Conservation (phyloP, 805 yeast species). For the Komagataella mondaviorum region DNA sequence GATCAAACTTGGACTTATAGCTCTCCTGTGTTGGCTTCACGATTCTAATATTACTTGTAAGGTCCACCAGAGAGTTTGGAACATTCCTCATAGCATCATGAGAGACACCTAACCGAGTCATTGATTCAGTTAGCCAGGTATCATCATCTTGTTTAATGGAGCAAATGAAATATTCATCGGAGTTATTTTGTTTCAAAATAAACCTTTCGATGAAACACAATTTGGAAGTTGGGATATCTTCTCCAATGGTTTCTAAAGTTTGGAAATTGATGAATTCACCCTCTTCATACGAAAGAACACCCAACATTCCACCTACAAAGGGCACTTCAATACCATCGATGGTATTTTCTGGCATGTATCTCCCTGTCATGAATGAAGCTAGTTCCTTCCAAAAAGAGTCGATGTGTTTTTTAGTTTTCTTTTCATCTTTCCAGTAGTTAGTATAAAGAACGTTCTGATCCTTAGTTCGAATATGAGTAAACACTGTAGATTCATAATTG, state of each 20-base stretch:
- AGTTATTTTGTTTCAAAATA: slow-evolving; percentile 37
- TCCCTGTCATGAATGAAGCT: slow-evolving; percentile 31
- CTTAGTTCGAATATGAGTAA: slow-evolving; percentile 48
- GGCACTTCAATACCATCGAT: slow-evolving; percentile 28
- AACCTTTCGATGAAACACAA: slow-evolving; percentile 58
- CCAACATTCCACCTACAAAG: slow-evolving; percentile 85
- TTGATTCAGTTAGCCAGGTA: slow-evolving; percentile 20
- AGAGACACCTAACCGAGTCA: slow-evolving; percentile 1
- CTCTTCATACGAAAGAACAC: slow-evolving; percentile 80
- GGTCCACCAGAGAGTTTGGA: neutral
- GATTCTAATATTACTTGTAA: slow-evolving; percentile 12
- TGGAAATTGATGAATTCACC: slow-evolving; percentile 35
- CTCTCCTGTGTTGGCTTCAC: slow-evolving; percentile 34
- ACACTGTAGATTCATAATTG: slow-evolving; percentile 24
- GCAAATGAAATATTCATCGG: slow-evolving; percentile 32
- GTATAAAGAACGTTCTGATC: slow-evolving; percentile 11
- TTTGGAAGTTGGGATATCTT: slow-evolving; percentile 55
- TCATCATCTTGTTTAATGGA: slow-evolving; percentile 30
- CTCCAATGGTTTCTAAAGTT: slow-evolving; percentile 24
- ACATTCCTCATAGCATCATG: neutral
- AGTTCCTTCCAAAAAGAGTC: slow-evolving; percentile 39
- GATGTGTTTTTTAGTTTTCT: neutral
- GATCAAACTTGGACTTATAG: slow-evolving; percentile 41
- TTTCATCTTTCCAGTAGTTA: slow-evolving; percentile 14
- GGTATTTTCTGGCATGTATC: neutral